A percentile compares a stretch with the other conserved stretches of the same genome.
Conservation (phyloP, 2,329 filamentous ascomycete species). For the Pseudogymnoascus sp. region DNA sequence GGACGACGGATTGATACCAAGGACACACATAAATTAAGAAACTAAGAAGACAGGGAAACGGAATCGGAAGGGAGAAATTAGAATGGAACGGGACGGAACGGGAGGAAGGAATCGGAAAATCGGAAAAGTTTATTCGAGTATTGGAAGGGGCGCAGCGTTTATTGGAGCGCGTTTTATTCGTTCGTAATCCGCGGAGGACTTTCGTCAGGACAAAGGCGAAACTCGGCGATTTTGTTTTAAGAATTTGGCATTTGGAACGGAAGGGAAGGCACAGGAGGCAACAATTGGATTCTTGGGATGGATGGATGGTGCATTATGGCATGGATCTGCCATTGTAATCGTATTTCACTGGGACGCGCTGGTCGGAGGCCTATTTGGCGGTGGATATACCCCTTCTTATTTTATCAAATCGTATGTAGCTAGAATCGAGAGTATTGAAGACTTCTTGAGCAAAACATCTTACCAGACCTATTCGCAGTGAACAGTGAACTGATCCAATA, state of each 20-base stretch:
- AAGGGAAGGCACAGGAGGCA: neutral
- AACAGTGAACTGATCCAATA: neutral
- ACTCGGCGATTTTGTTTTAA: constrained; percentile 5
- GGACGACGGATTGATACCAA: constrained; percentile 9
- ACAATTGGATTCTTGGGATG: constrained; percentile 8
- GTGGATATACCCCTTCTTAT: constrained; percentile 9
- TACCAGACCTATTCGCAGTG: neutral
- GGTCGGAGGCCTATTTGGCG: constrained; percentile 9
- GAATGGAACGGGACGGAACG: neutral
- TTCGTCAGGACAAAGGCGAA: neutral
- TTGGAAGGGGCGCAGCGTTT: constrained; percentile 2
- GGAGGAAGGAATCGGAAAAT: neutral
- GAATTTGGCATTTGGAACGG: constrained; percentile 3
- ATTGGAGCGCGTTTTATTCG: neutral
- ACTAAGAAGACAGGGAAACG: neutral
- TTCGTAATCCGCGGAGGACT: constrained; percentile 1
- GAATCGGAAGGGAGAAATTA: neutral
- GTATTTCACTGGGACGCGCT: constrained; percentile 9
- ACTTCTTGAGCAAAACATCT: neutral
- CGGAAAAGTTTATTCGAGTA: neutral
- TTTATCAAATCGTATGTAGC: constrained; percentile 5
- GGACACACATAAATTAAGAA: neutral
- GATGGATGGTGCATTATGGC: constrained; percentile 8
- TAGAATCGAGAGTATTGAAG: constrained; percentile 5
- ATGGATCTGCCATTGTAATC: constrained; percentile 8